phyloP scores from a whole-genome alignment of 1,139 yeast genomes.

The Kurtzmaniella quercitrusa region DNA sequence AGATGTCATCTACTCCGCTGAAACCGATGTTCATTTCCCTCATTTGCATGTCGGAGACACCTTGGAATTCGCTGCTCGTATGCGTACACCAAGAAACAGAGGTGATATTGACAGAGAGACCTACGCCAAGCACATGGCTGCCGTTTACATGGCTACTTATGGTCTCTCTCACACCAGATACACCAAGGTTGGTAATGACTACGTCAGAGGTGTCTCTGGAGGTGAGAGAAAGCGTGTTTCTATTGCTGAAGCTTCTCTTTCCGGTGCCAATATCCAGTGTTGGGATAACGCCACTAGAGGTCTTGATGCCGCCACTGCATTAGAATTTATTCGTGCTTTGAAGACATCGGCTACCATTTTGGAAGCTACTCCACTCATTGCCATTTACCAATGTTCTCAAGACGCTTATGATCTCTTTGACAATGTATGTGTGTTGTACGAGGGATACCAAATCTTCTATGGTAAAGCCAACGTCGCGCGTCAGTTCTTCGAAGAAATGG shows the following conservation, averaged over 20 bases:
- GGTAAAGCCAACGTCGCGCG: constrained; percentile 62
- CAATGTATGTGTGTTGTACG: constrained; percentile 67
- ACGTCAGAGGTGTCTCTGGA: constrained; percentile 38
- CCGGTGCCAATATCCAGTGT: constrained; percentile 42
- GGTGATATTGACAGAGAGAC: constrained; percentile 32
- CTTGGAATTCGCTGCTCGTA: constrained; percentile 38
- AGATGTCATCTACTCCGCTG: constrained; percentile 49
- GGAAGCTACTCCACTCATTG: constrained; percentile 62
- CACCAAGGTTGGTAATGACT: constrained; percentile 36
- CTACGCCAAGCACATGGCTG: constrained; percentile 40
- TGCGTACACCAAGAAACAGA: constrained; percentile 40
- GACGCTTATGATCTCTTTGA: constrained; percentile 69
- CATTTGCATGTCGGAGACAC: constrained; percentile 51
- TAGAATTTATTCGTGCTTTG: constrained; percentile 68
- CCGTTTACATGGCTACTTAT: constrained; percentile 40
- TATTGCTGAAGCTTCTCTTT: constrained; percentile 37
- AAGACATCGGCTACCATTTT: constrained; percentile 58
- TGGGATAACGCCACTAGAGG: constrained; percentile 67
- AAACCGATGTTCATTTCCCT: constrained; percentile 51
- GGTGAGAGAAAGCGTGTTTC: constrained; percentile 45
- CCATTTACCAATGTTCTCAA: constrained; percentile 81
- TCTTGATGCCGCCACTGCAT: constrained; percentile 56
- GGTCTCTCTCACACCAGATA: constrained; percentile 32
- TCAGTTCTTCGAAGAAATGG: constrained; percentile 59
- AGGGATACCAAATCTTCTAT: constrained; percentile 73